phyloP scores from a whole-genome alignment of 2,329 filamentous ascomycete species.

The Niveomyces coronatus region DNA sequence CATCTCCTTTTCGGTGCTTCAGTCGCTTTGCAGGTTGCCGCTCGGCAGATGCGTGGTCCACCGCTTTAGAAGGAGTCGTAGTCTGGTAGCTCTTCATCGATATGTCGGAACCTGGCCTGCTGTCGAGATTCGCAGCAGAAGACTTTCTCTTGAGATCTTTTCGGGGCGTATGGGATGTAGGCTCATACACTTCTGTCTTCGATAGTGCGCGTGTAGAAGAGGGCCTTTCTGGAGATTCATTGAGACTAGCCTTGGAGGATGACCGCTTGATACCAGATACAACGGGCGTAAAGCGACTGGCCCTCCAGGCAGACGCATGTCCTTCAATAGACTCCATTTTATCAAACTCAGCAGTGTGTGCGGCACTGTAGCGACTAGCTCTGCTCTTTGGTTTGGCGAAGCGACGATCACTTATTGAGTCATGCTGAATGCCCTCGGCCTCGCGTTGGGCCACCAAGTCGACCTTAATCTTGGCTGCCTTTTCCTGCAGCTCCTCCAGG shows the following conservation, averaged over 20 bases:
- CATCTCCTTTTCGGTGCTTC: conserved; percentile 57
- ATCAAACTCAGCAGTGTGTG: conserved; percentile 80
- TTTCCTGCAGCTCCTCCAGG: conserved; percentile 59
- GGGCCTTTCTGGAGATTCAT: conserved; percentile 47
- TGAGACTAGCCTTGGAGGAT: conserved; percentile 41
- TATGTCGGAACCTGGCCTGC: conserved; percentile 11
- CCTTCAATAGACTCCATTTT: conserved; percentile 96
- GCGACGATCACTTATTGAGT: conserved; percentile 45
- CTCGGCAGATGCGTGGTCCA: conserved; percentile 18
- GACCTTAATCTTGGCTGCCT: conserved; percentile 61
- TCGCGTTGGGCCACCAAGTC: conserved; percentile 54
- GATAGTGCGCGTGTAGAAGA: conserved; percentile 9
- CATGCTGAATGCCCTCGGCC: conserved; percentile 31
- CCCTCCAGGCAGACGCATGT: conserved; percentile 70
- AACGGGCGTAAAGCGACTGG: conserved; percentile 42
- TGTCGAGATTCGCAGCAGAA: conserved; percentile 23
- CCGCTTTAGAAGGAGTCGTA: conserved; percentile 13
- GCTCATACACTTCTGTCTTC: conserved; percentile 12
- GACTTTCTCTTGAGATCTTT: conserved; percentile 23
- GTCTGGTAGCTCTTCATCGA: conserved; percentile 18
- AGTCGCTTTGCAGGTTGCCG: conserved; percentile 53
- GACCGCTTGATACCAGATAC: conserved; percentile 25
- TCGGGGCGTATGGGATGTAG: conserved; percentile 20
- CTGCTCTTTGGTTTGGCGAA: conserved; percentile 75
- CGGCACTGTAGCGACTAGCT: conserved; percentile 68